Evolutionary conservation across 768 basidiomycete genomes (phyloP), one percentile per base, ranked within the genome.

Genomic region (Rickenella mellea): DNA sequence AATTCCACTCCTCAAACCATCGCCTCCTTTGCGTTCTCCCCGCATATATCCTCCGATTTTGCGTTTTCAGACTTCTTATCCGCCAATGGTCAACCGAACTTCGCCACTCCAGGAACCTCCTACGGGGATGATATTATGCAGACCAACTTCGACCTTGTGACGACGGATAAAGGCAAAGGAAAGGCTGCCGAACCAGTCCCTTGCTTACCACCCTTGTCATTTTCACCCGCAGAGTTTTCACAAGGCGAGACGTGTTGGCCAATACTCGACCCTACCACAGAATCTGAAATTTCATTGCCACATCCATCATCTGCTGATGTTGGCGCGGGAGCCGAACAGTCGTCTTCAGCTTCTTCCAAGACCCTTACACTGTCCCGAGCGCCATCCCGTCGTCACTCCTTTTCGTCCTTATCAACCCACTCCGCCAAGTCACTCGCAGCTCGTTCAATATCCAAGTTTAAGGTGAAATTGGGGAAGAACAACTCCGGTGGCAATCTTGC

Each of bases 181-280:
- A 83, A 73, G 60, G 78, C 67, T 41, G 60, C 55, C 51, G 63
- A 67, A 54, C n/a, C 15, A 12, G 73, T 80, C 35, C 78, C 83
- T 44, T 66, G 67, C 55, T 68, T 84, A 46, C 80, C 83, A 45
- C 80, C 83, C 47, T 65, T 84, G 45, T 62, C 69, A 25, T 78
- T 87, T 52, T 66, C 74, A 39, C 65, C 74, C 24, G 63, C 80
- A 27, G 66, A 68, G 43, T 65, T 83, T 47, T 62, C 59, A 40
- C 73, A 69, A 51, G 56, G 52, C 21, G 54, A 66, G 39, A 55
- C 64, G 35, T 57, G 57, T 47, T 67, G 67, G 61, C 59, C 66
- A 25, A 61, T 65, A 20, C 50, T 61, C 21, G 29, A 41, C 15
- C 29, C 15, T 10, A 42, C 54, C 15, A 42, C 57, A 27, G 49